These are phyloP conservation scores for Russula olivacea DNA, from an alignment of 768 basidiomycete genomes.

Conservation along the genomic window DNA sequence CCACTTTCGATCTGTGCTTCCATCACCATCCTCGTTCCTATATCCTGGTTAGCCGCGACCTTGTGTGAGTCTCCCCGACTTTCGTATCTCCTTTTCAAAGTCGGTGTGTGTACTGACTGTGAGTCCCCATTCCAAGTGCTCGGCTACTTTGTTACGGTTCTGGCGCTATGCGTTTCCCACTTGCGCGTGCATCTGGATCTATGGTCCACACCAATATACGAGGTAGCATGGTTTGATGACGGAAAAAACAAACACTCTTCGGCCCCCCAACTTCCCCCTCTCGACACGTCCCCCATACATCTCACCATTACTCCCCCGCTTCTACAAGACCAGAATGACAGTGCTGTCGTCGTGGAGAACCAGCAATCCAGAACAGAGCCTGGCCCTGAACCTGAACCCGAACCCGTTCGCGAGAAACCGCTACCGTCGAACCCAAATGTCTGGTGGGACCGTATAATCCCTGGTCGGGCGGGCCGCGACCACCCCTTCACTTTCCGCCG, in stretches of 20 bases:
- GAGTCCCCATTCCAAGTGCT: slow-evolving; percentile 34
- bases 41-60: slow-evolving; percentile 31
- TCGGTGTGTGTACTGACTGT: background rate
- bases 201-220: slow-evolving; percentile 48
- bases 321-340: background rate
- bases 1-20: slow-evolving; percentile 28
- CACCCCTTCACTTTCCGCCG: slow-evolving; percentile 14
- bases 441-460: slow-evolving; percentile 4
- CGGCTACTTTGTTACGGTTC: slow-evolving; percentile 50
- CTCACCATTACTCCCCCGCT: slow-evolving; percentile 5
- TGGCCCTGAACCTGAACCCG: background rate
- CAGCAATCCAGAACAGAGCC: background rate
- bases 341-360: background rate
- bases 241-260: background rate
- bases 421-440: background rate
- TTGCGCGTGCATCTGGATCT: slow-evolving; percentile 38
- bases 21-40: slow-evolving; percentile 27
- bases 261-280: slow-evolving; percentile 18
- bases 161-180: slow-evolving; percentile 44
- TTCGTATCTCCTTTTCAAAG: background rate
- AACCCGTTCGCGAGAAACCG: background rate
- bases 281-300: slow-evolving; percentile 12
- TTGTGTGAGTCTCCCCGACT: slow-evolving; percentile 27
- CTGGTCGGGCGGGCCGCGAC: slow-evolving; percentile 11
- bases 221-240: slow-evolving; percentile 52